phyloP scores from a whole-genome alignment of 1,284 basidiomycete genomes.

The Rhodotorula sp. region DNA sequence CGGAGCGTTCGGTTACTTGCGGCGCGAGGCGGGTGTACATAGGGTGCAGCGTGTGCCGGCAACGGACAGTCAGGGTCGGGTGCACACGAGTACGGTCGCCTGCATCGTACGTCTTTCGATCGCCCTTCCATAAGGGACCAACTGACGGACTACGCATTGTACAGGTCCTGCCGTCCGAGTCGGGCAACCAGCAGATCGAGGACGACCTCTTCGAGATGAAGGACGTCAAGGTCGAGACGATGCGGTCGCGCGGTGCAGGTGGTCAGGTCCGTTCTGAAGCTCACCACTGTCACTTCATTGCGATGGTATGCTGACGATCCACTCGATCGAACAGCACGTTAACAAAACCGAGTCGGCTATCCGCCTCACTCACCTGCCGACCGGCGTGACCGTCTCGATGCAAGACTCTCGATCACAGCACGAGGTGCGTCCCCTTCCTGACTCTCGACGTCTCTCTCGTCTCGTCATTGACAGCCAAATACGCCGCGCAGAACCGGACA shows the following conservation, averaged over 20 bases:
- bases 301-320: background rate
- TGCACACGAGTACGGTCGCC: slow-evolving; percentile 90
- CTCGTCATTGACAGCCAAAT: background rate
- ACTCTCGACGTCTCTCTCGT: background rate
- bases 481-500: slow-evolving; percentile 66
- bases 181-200: slow-evolving; percentile 36
- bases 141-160: too few relatives aligned
- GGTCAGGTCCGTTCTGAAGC: slow-evolving; percentile 65
- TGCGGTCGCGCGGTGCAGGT: slow-evolving; percentile 91
- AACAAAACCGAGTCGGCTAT: slow-evolving; percentile 99
- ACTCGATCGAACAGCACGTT: slow-evolving; percentile 66
- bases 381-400: slow-evolving; percentile 94
- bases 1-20: slow-evolving; percentile 72
- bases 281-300: background rate
- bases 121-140: too few relatives aligned
- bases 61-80: slow-evolving; percentile 79
- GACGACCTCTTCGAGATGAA: slow-evolving; percentile 67
- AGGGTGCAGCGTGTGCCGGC: slow-evolving; percentile 90
- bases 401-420: slow-evolving; percentile 97
- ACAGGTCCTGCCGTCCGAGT: slow-evolving; percentile 70
- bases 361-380: slow-evolving; percentile 88
- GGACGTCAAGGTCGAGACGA: slow-evolving; percentile 86
- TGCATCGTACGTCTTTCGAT: slow-evolving; percentile 76
- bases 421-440: slow-evolving; percentile 58
- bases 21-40: slow-evolving; percentile 94